Evolutionary conservation across 148 eudicot genomes (phyloP).

Genomic region (Tetragonia tetragonoides): DNA sequence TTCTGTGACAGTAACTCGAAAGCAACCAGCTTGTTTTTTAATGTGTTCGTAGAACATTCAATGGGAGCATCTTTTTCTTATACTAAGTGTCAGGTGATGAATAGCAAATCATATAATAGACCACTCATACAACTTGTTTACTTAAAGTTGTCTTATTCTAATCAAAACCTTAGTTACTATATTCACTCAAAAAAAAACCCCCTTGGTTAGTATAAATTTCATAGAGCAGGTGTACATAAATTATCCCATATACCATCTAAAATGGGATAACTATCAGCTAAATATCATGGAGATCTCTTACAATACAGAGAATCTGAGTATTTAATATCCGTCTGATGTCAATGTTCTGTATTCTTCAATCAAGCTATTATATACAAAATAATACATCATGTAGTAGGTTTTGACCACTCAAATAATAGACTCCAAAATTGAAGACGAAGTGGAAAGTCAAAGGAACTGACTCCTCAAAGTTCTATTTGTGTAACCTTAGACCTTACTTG

Average conservation of each 20-base stretch:
- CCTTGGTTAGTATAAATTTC: no score
- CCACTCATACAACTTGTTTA: not conserved
- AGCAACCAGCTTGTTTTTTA: not conserved
- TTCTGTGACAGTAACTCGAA: not conserved
- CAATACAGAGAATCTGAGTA: no score
- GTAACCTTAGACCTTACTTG: not conserved
- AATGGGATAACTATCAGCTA: no score
- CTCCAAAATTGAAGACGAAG: not conserved
- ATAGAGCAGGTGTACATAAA: no score
- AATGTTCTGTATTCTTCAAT: not conserved
- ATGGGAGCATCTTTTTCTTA: not conserved
- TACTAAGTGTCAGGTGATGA: not conserved
- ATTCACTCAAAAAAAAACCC: no score
- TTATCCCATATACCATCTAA: no score
- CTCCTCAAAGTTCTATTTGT: conserved; percentile 2
- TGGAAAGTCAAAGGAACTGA: not conserved
- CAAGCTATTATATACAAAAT: not conserved
- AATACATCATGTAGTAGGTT: not conserved
- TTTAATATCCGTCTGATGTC: not conserved
- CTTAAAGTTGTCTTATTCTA: no score
- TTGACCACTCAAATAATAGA: not conserved
- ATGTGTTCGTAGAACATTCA: not conserved
- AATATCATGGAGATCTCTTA: no score
- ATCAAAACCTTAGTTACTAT: no score
- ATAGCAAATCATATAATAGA: not conserved